Base-by-base conservation (phyloP, 208 protist species). In the Naegleria lovaniensis region DNA sequence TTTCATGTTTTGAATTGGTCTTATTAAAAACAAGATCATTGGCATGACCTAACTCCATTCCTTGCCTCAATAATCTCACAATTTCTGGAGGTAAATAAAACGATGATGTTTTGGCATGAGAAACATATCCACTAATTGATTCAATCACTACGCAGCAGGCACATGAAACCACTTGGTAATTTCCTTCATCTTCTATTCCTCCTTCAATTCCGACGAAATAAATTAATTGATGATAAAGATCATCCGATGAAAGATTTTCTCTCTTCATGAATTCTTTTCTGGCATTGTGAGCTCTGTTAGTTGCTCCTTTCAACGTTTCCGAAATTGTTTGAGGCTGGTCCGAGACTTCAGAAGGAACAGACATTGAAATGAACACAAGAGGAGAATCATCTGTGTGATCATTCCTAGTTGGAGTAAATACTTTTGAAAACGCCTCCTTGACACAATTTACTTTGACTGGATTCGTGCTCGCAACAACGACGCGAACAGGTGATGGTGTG, bases 11-110 rank as follows among this genome's bases (percentile, higher is more conserved):
- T 67, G 85, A 88, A 67, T 88, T 88, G 29, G 19, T 25, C n/a
- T 67, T 55, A 13, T 88, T 55, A 36, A 88, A 88, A 6, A 88
- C 51, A 36, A 88, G 19, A 67, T 88, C 85, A 36, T 88, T 36
- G n/a, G 85, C 85, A 33, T 75, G 25, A 33, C 85, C 85, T 33
- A 88, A 67, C 9, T 88, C 85, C 29, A 40, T 55, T 11, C 85
- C 85, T 33, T 88, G 25, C 9, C n/a, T 55, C 7, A 88, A 40
- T 25, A 88, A 9, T 13, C 19, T 9, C 9, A 88, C 29, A 67
- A 88, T 55, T 33, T 29, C 29, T 9, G 16, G 16, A 36, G 85
- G 85, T 1, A 88, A 36, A 55, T 55, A 75, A 36, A 79, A 79
- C 6, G 25, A 36, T 33, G 67, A 79, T 29, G 67, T 79, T 79